phyloP scores from a whole-genome alignment of 2,329 filamentous ascomycete species.

The Sporothrix luriei region DNA sequence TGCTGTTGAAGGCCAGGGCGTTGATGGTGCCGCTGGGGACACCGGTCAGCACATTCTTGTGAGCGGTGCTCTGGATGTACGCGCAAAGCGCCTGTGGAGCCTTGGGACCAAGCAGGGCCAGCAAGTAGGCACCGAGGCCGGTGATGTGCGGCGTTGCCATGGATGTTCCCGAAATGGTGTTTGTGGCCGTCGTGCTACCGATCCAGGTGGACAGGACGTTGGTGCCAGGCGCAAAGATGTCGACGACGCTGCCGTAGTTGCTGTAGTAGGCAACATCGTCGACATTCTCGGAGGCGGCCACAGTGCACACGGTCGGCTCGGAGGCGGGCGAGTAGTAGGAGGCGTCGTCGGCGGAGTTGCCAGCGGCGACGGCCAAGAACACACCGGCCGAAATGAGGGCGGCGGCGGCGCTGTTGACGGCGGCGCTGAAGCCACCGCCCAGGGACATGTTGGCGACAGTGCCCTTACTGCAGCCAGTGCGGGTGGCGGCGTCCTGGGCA shows the following conservation, averaged over 20 bases:
- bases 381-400: constrained; percentile 51
- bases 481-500: constrained; percentile 42
- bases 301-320: constrained; percentile 53
- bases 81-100: constrained; percentile 52
- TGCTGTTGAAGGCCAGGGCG: constrained; percentile 60
- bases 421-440: constrained; percentile 50
- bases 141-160: constrained; percentile 45
- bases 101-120: constrained; percentile 48
- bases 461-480: constrained; percentile 46
- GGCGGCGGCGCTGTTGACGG: constrained; percentile 56
- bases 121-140: constrained; percentile 46
- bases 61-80: constrained; percentile 50
- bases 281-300: constrained; percentile 51
- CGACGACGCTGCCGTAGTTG: constrained; percentile 55
- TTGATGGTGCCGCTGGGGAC: constrained; percentile 53
- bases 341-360: constrained; percentile 54
- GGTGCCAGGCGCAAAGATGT: constrained; percentile 56
- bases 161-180: constrained; percentile 53
- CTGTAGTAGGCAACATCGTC: constrained; percentile 53
- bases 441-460: constrained; percentile 61
- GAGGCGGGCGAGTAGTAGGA: constrained; percentile 52
- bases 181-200: constrained; percentile 45
- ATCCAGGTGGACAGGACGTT: constrained; percentile 54
- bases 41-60: constrained; percentile 47
- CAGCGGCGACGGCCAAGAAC: constrained; percentile 60